Base-by-base conservation (phyloP, 2,329 filamentous ascomycete species). In the Pseudogymnoascus sp. region DNA sequence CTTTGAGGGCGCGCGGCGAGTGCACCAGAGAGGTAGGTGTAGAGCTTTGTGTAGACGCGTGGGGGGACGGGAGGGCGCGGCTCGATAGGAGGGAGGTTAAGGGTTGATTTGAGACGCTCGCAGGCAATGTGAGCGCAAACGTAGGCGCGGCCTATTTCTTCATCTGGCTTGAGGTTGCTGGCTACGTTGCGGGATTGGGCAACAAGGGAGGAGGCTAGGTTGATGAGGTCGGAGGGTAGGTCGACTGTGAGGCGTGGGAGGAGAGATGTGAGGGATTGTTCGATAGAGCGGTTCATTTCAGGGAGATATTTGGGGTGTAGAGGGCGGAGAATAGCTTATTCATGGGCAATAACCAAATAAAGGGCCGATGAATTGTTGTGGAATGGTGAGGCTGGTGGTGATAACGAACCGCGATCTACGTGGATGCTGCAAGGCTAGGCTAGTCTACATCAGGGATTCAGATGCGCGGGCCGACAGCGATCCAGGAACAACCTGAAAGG, bases 81-180 rank as follows among this genome's bases (percentile, higher is more conserved):
- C 65, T 89, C 84, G 63, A 92, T 87, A 0, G 86, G 83, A 0
- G 92, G 92, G 6, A 96, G 84, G 71, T 92, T 85, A 48, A 96
- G 83, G 0, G 80, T 74, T 62, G 86, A 88, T 71, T 92, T 92
- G 39, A 96, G 80, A 61, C 90, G 84, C 68, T 93, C 91, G 72
- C 92, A 97, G 17, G 94, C 94, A 64, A 99, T 83, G 74, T 96
- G 88, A 12, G 90, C 89, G 73, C 92, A 96, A 3, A 88, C 89
- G 73, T 94, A 94, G 4, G 84, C 81, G 17, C 92, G 83, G n/a
- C 88, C 91, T 66, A 94, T 86, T 73, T 97, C 92, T 73, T 96
- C 92, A 62, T 95, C 91, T 2, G 86, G 82, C 72, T 92, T 95
- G 61, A 97, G 79, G 13, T 84, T 88, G 70, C 85, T 87, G 59